Base-by-base conservation (phyloP, 2,329 filamentous ascomycete genomes). In the Cytospora chrysosperma region DNA sequence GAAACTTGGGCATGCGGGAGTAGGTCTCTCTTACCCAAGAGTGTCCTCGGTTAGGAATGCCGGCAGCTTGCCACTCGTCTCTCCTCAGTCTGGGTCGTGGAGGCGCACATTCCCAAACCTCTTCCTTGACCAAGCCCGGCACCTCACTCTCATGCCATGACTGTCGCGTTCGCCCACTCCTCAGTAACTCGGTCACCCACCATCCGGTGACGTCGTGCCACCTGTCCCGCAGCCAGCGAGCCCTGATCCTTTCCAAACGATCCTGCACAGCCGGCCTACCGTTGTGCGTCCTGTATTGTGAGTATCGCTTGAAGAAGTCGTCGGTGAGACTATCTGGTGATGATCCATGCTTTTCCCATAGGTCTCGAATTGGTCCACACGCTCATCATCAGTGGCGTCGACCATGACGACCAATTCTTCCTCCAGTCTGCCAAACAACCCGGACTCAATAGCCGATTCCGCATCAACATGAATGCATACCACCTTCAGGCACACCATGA, bases 321-420 rank as follows among this genome's bases (percentile, higher is more conserved):
- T 49, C 40, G 40, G 37, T 49, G 37, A 50, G 27, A 19, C n/a
- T 13, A 26, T 50, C 40, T 50, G 40, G 26, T 1, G 5, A 1
- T 50, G 8, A 30, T 32, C 43, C 21, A 24, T 58, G 26, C n/a
- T 27, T 49, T 21, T n/a, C 43, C 56, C 56, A 58, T 15, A 58
- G 43, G 28, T 43, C 56, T 30, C 56, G 19, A 50, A 58, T 40
- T 50, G 27, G 15, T n/a, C 7, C 15, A 58, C 10, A 24, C 56
- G 56, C 13, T 58, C 43, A 10, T 32, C 26, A 19, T 58, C 56
- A 49, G 32, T 27, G 27, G 56, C 24, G 28, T 58, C 40, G n/a
- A 58, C 56, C 40, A 58, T 49, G 15, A 58, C 28, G 24, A 58
- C 30, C 19, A 24, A 40, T 26, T 58, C 56, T 27, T 58, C 40